Evolutionary conservation across 352 stramenopile species (phyloP).

Genomic region (Phytophthora kernoviae): DNA sequence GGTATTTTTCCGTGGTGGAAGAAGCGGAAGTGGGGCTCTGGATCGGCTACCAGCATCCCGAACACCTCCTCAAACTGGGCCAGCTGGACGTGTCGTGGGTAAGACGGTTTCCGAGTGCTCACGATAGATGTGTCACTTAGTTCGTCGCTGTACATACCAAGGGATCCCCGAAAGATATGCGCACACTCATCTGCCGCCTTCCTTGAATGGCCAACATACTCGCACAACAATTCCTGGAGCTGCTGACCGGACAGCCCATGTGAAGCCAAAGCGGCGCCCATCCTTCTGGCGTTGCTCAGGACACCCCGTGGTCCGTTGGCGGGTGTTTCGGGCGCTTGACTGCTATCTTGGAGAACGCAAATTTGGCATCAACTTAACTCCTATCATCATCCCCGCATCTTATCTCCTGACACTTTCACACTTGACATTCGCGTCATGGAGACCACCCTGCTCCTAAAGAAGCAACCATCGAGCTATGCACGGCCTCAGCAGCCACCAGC

Average conservation of each 20-base stretch:
- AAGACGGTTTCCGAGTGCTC: constrained; percentile 20
- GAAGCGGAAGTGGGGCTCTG: constrained; percentile 69
- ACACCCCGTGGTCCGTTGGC: not conserved
- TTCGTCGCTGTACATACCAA: constrained; percentile 34
- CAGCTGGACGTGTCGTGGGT: constrained; percentile 52
- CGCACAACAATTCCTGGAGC: constrained; percentile 50
- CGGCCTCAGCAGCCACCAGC: constrained; percentile 18
- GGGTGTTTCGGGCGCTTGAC: constrained; percentile 15
- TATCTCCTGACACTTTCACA: constrained; percentile 7
- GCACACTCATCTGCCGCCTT: constrained; percentile 62
- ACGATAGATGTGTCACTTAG: constrained; percentile 14
- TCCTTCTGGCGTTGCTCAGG: constrained; percentile 1
- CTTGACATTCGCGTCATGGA: constrained; percentile 32
- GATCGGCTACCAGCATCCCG: constrained; percentile 69
- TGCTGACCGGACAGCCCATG: constrained; percentile 19
- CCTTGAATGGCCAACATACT: constrained; percentile 58
- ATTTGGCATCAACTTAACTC: constrained; percentile 2
- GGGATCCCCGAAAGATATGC: constrained; percentile 48
- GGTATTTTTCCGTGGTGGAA: constrained; percentile 42
- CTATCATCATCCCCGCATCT: constrained; percentile 22
- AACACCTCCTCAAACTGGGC: constrained; percentile 79
- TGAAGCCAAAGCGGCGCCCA: constrained; percentile 40
- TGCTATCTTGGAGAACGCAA: constrained; percentile 12
- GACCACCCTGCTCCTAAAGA: constrained; percentile 54
- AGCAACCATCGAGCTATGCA: constrained; percentile 9